Evolutionary conservation across 108 stramenopile genomes (phyloP).

Genomic region (Epithemia pelagica): DNA sequence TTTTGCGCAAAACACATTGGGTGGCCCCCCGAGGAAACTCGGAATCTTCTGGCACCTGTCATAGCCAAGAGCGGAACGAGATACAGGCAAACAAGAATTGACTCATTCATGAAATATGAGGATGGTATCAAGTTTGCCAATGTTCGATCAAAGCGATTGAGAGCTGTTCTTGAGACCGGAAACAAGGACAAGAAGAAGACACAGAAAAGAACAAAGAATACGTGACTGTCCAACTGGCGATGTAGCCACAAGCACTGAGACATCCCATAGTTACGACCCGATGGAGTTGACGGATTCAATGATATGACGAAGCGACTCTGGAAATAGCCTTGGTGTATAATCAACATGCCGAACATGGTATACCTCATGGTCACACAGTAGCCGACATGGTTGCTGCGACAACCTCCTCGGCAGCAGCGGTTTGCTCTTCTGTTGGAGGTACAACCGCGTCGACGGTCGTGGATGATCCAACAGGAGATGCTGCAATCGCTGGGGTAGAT

Average conservation of each 20-base stretch:
- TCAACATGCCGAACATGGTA: too few species aligned
- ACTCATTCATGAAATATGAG: slow-evolving; percentile 90
- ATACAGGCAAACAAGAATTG: slow-evolving; percentile 79
- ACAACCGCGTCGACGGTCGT: slow-evolving; percentile 1
- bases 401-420: slow-evolving; percentile 3
- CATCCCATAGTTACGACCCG: too few species aligned
- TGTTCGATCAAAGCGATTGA: slow-evolving; percentile 51
- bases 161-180: slow-evolving; percentile 29
- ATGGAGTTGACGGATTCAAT: too few species aligned
- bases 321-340: too few species aligned
- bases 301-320: too few species aligned
- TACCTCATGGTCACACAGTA: too few species aligned
- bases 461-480: not conserved
- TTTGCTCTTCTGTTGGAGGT: slow-evolving; percentile 5
- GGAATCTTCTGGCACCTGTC: slow-evolving; percentile 64
- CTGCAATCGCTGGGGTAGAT: slow-evolving; percentile 6
- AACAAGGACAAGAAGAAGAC: not conserved
- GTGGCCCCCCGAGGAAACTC: slow-evolving; percentile 75
- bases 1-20: slow-evolving; percentile 75
- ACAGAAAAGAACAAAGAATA: not conserved
- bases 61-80: slow-evolving; percentile 41
- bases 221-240: too few species aligned
- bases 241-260: too few species aligned
- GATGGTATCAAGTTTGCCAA: slow-evolving; percentile 88
- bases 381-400: slow-evolving; percentile 5